These are phyloP conservation scores for Endocladia muricata DNA, from an alignment of 31 red algal genomes.

Conservation along the genomic window DNA sequence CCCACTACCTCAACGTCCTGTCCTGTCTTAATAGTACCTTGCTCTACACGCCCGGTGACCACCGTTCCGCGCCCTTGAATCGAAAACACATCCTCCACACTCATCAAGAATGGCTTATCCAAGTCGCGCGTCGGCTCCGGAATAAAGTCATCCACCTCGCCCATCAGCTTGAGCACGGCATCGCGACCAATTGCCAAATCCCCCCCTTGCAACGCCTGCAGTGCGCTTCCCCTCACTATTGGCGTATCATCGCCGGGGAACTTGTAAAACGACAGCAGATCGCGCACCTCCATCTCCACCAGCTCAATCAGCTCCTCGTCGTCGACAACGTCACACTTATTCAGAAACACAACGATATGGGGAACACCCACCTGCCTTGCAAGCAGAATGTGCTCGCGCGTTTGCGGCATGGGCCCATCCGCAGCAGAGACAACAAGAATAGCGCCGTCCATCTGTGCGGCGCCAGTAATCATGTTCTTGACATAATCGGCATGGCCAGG, in stretches of 20 bases:
- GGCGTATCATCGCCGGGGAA: slow-evolving; percentile 93
- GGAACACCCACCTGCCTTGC: slow-evolving; percentile 98
- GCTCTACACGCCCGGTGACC: slow-evolving; percentile 95
- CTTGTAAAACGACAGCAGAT: slow-evolving; percentile 90
- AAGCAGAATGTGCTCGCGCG: slow-evolving; percentile 94
- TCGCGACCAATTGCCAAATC: slow-evolving; percentile 57
- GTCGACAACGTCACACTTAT: slow-evolving; percentile 97
- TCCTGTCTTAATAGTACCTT: slow-evolving; percentile 81
- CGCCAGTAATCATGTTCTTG: slow-evolving; percentile 99
- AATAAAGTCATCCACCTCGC: slow-evolving; percentile 84
- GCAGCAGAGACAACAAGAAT: slow-evolving; percentile 94
- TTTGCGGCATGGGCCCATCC: slow-evolving; percentile 99
- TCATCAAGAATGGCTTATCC: slow-evolving; percentile 95
- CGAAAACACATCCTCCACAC: slow-evolving; percentile 93
- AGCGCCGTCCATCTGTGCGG: slow-evolving; percentile 98
- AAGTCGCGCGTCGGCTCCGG: slow-evolving; percentile 79
- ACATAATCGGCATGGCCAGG: slow-evolving; percentile 99
- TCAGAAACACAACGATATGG: slow-evolving; percentile 96
- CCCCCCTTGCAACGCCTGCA: slow-evolving; percentile 84
- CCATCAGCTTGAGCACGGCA: slow-evolving; percentile 77
- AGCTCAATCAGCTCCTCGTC: slow-evolving; percentile 94
- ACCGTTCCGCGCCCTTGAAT: slow-evolving; percentile 99
- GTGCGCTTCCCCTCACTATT: slow-evolving; percentile 82
- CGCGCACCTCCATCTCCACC: slow-evolving; percentile 97
- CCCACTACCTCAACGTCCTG: slow-evolving; percentile 96